These are phyloP conservation scores for Tardiomyces blankii DNA, from an alignment of 1,139 yeast genomes.

Conservation along the genomic window DNA sequence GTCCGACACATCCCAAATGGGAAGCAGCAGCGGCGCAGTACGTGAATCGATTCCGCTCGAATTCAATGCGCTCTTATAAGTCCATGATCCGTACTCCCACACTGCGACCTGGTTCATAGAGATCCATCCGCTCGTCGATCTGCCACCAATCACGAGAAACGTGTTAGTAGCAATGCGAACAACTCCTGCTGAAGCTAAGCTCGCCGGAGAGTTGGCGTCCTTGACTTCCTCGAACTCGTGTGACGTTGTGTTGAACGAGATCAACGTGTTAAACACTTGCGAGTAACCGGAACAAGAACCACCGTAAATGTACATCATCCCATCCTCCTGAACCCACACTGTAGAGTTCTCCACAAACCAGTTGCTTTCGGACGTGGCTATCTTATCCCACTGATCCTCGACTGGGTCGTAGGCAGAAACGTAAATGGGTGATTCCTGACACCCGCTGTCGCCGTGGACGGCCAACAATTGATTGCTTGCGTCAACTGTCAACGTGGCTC, in stretches of 20 bases:
- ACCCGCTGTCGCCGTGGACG: conserved; percentile 8
- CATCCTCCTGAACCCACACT: conserved; percentile 10
- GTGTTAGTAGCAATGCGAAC: background rate
- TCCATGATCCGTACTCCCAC: conserved; percentile 52
- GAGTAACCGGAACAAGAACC: conserved; percentile 3
- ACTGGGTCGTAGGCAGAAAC: conserved; percentile 8
- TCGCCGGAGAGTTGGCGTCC: background rate
- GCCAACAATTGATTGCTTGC: conserved; percentile 9
- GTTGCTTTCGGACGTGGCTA: conserved; percentile 6
- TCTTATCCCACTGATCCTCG: conserved; percentile 7
- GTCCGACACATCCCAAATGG: conserved; percentile 24
- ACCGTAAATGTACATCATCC: conserved; percentile 11
- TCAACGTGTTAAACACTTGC: background rate
- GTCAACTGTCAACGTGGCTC: conserved; percentile 11
- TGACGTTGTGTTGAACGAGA: background rate
- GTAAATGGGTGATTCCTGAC: conserved; percentile 10
- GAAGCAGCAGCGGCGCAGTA: conserved; percentile 36
- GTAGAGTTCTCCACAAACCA: conserved; percentile 10
- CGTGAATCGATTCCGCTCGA: conserved; percentile 35
- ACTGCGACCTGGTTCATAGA: conserved; percentile 49
- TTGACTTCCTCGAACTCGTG: background rate
- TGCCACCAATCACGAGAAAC: conserved; percentile 42
- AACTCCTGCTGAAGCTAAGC: background rate
- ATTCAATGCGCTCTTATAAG: conserved; percentile 31
- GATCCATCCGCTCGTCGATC: conserved; percentile 44